These are phyloP conservation scores for Aspergillus ostianus DNA, from an alignment of 495 filamentous ascomycete species.

Conservation along the genomic window DNA sequence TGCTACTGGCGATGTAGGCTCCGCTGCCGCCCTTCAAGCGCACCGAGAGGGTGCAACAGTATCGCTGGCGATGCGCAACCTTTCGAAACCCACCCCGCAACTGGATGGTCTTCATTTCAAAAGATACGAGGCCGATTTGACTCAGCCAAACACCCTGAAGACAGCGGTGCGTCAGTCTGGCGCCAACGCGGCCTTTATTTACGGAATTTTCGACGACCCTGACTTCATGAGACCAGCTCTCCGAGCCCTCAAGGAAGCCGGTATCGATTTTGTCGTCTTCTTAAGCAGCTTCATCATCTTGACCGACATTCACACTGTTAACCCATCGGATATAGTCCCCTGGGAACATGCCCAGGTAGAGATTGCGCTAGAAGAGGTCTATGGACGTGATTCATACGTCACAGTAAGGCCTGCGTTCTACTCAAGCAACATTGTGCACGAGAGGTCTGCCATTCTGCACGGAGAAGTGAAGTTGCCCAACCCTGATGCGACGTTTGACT, in stretches of 20 bases:
- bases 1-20: constrained; percentile 28
- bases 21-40: constrained; percentile 44
- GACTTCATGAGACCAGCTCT: constrained; percentile 29
- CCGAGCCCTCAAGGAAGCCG: constrained; percentile 25
- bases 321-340: constrained; percentile 17
- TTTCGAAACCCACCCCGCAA: constrained; percentile 19
- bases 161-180: constrained; percentile 20
- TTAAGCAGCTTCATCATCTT: constrained; percentile 25
- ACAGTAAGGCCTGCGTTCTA: constrained; percentile 28
- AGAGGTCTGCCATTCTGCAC: neutral
- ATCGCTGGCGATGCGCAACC: constrained; percentile 25
- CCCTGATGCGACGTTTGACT: constrained; percentile 23
- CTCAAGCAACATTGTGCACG: constrained; percentile 22
- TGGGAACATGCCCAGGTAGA: constrained; percentile 34
- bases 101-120: constrained; percentile 11
- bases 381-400: constrained; percentile 23
- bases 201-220: constrained; percentile 17
- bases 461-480: constrained; percentile 22
- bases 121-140: constrained; percentile 32
- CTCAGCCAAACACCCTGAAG: constrained; percentile 23
- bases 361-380: constrained; percentile 26
- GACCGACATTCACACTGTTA: constrained; percentile 18
- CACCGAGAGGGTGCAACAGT: constrained; percentile 26
- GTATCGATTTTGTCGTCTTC: constrained; percentile 31
- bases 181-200: constrained; percentile 34